A percentile compares a stretch with the other conserved stretches of the same genome.
phyloP scores from a whole-genome alignment of 306 rosid genomes.

The Prunus padus region DNA sequence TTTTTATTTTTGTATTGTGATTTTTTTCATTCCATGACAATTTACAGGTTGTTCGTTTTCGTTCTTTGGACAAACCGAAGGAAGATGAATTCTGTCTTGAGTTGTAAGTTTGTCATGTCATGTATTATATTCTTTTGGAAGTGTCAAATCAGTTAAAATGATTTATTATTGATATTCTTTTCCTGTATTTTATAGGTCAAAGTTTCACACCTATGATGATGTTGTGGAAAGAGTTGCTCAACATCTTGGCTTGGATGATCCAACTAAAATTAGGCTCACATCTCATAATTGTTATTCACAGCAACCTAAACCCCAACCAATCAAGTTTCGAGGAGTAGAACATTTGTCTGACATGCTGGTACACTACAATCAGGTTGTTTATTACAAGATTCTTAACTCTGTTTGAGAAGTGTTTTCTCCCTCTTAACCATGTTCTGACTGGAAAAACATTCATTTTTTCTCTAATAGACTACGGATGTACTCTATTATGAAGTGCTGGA shows the following conservation, averaged over 20 bases:
- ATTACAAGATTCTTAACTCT: background rate
- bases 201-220: conserved; percentile 53
- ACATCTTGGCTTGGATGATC: conserved; percentile 60
- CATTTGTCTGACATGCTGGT: conserved; percentile 70
- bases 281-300: conserved; percentile 55
- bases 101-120: conserved; percentile 52
- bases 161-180: background rate
- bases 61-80: conserved; percentile 72
- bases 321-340: conserved; percentile 64
- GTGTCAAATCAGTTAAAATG: background rate
- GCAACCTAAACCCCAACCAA: conserved; percentile 52
- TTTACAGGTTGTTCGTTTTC: conserved; percentile 71
- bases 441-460: background rate
- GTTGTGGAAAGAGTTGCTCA: conserved; percentile 64
- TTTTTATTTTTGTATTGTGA: background rate
- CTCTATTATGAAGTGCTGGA: conserved; percentile 67
- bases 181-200: conserved; percentile 41
- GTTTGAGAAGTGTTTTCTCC: background rate
- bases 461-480: conserved; percentile 57
- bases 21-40: background rate
- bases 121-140: background rate
- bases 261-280: conserved; percentile 73
- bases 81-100: conserved; percentile 79
- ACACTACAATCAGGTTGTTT: conserved; percentile 62
- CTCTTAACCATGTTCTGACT: conserved; percentile 7